These are phyloP conservation scores for Fusarium multiceps DNA, from an alignment of 2,329 filamentous ascomycete genomes.

Conservation along the genomic window DNA sequence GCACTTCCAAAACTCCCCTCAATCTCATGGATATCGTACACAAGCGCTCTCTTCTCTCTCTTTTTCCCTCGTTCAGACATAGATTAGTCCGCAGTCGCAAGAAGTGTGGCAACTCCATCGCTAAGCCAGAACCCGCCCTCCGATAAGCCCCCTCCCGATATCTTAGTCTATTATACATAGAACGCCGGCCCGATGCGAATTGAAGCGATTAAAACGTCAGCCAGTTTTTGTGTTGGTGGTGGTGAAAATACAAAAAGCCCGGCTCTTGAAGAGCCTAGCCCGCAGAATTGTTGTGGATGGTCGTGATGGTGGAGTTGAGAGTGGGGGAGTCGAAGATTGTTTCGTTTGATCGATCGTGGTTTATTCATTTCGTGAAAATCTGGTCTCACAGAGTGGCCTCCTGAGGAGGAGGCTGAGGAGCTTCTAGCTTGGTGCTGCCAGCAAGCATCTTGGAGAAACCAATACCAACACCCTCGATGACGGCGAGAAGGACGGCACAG, in stretches of 20 bases:
- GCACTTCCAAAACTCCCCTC: conserved; percentile 10
- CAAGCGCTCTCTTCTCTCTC: conserved; percentile 5
- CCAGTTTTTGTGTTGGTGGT: conserved; percentile 35
- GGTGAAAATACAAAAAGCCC: conserved; percentile 38
- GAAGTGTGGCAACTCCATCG: conserved; percentile 40
- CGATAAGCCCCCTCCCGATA: conserved; percentile 24
- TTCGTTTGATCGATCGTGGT: conserved; percentile 23
- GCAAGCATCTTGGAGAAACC: conserved; percentile 95
- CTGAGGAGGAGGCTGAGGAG: conserved; percentile 50
- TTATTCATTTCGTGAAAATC: conserved; percentile 18
- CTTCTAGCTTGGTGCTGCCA: conserved; percentile 85
- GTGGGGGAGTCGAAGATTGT: conserved; percentile 31
- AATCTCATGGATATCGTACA: conserved; percentile 34
- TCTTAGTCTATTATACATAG: conserved; percentile 49
- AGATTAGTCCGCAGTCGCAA: conserved; percentile 26
- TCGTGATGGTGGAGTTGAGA: conserved; percentile 44
- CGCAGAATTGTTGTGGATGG: conserved; percentile 17
- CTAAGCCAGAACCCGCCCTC: conserved; percentile 41
- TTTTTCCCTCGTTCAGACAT: conserved; percentile 30
- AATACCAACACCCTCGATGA: conserved; percentile 98
- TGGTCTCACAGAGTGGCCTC: conserved; percentile 45
- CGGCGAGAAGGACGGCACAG: conserved; percentile 91
- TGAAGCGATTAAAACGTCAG: conserved; percentile 38
- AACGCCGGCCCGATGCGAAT: conserved; percentile 51
- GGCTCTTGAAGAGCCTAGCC: conserved; percentile 13